Conservation (phyloP, 306 rosid genomes). For the Lablab purpureus region DNA sequence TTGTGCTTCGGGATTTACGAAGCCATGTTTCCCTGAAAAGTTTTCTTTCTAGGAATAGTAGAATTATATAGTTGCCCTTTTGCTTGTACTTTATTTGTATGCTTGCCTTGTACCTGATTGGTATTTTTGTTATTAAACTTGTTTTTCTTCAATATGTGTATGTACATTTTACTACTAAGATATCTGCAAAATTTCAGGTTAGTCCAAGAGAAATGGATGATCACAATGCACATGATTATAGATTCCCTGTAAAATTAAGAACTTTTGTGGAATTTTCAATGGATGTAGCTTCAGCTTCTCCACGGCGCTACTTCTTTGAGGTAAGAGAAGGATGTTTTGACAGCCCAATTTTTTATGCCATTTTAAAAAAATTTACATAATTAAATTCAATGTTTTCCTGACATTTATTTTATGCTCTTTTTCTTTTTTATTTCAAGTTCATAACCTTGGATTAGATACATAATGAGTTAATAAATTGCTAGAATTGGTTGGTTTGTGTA, state of each 20-base stretch:
- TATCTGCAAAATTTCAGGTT: constrained; percentile 62
- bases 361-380: constrained; percentile 3
- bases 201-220: constrained; percentile 57
- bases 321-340: constrained; percentile 67
- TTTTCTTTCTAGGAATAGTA: constrained; percentile 20
- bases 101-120: constrained; percentile 13
- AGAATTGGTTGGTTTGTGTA: constrained; percentile 2
- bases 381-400: constrained; percentile 5
- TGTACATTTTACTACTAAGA: constrained; percentile 21
- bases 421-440: not conserved
- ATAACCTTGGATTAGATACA: constrained; percentile 13
- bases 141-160: constrained; percentile 2
- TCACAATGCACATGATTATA: constrained; percentile 40
- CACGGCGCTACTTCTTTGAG: constrained; percentile 95
- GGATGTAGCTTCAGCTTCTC: constrained; percentile 96
- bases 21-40: constrained; percentile 4
- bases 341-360: constrained; percentile 40
- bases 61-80: not conserved
- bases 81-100: not conserved
- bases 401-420: not conserved
- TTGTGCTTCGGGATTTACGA: constrained; percentile 8
- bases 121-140: constrained; percentile 17
- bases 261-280: constrained; percentile 76
- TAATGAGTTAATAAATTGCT: constrained; percentile 23
- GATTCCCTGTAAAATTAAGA: constrained; percentile 67